A percentile compares a stretch with the other conserved stretches of the same genome.
These are phyloP conservation scores for Rhizopogon sp. DNA, from an alignment of 768 basidiomycete genomes.

Conservation along the genomic window DNA sequence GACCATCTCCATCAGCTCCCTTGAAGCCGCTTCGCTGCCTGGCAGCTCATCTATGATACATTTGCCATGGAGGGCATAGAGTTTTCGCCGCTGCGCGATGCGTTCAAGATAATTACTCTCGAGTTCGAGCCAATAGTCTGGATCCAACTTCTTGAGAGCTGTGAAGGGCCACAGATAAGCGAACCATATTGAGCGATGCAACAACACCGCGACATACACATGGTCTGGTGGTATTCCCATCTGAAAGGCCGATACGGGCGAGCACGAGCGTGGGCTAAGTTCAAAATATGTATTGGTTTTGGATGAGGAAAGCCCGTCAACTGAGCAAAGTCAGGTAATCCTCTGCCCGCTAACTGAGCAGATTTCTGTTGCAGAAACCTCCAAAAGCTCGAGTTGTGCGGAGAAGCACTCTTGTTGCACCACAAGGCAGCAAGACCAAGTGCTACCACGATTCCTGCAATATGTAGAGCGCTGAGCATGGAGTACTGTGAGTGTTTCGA, in stretches of 20 bases:
- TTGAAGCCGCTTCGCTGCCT: slow-evolving; percentile 43
- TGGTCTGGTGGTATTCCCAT: slow-evolving; percentile 53
- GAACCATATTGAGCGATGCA: not conserved
- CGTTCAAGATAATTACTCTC: slow-evolving; percentile 45
- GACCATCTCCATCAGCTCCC: slow-evolving; percentile 51
- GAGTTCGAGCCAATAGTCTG: slow-evolving; percentile 54
- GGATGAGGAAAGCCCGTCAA: slow-evolving; percentile 42
- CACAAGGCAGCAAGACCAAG: not conserved
- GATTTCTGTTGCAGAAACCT: not conserved
- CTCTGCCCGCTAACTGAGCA: slow-evolving; percentile 1
- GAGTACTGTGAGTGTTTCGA: not conserved
- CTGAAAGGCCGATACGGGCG: slow-evolving; percentile 53
- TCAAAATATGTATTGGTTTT: slow-evolving; percentile 35
- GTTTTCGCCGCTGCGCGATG: slow-evolving; percentile 35
- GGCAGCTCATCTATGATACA: slow-evolving; percentile 41
- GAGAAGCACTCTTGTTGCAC: not conserved
- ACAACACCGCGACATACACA: slow-evolving; percentile 30
- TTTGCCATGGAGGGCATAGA: slow-evolving; percentile 35
- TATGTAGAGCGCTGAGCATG: slow-evolving; percentile 8
- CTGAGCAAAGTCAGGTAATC: slow-evolving; percentile 33
- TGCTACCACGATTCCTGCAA: not conserved
- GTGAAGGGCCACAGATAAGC: not conserved
- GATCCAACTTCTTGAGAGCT: slow-evolving; percentile 45
- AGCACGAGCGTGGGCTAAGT: slow-evolving; percentile 37
- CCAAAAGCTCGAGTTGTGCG: not conserved